Conservation (phyloP, 768 basidiomycete genomes). For the Tylopilus vinaceipallidus region DNA sequence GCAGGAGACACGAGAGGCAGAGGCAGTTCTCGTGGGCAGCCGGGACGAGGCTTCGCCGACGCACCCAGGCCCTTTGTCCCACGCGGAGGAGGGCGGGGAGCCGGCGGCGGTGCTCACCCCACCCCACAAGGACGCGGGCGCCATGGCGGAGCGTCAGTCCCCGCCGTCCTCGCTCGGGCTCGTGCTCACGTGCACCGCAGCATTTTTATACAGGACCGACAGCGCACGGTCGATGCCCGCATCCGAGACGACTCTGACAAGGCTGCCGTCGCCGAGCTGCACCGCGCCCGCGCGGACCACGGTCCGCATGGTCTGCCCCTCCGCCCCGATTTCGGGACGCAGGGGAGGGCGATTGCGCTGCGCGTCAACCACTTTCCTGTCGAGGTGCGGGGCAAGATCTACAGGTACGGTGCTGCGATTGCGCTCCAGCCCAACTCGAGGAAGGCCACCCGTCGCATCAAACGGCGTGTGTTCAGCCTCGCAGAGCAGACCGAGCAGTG, state of each 20-base stretch:
- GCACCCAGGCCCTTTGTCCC: background rate
- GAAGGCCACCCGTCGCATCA: constrained; percentile 34
- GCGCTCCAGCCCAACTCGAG: constrained; percentile 25
- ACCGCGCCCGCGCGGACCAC: background rate
- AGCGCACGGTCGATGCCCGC: constrained; percentile 57
- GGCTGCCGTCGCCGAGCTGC: constrained; percentile 26
- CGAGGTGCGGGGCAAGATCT: constrained; percentile 35
- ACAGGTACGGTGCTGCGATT: constrained; percentile 38
- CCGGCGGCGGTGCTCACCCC: too few relatives aligned
- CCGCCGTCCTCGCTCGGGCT: background rate
- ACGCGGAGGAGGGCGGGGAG: constrained; percentile 22
- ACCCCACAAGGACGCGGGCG: constrained; percentile 9
- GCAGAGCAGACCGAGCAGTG: constrained; percentile 42
- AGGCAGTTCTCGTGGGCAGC: background rate
- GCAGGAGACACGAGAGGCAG: constrained; percentile 25
- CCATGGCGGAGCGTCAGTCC: constrained; percentile 20
- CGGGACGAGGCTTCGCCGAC: constrained; percentile 10
- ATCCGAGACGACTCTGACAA: constrained; percentile 39
- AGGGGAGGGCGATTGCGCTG: constrained; percentile 39
- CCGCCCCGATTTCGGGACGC: constrained; percentile 45
- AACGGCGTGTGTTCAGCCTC: constrained; percentile 42
- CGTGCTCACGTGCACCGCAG: background rate
- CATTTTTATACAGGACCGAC: constrained; percentile 34
- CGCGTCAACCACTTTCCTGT: constrained; percentile 53
- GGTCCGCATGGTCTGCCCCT: constrained; percentile 34